Evolutionary conservation across 1,284 basidiomycete species (phyloP).

Genomic region (Coriolopsis trogii): DNA sequence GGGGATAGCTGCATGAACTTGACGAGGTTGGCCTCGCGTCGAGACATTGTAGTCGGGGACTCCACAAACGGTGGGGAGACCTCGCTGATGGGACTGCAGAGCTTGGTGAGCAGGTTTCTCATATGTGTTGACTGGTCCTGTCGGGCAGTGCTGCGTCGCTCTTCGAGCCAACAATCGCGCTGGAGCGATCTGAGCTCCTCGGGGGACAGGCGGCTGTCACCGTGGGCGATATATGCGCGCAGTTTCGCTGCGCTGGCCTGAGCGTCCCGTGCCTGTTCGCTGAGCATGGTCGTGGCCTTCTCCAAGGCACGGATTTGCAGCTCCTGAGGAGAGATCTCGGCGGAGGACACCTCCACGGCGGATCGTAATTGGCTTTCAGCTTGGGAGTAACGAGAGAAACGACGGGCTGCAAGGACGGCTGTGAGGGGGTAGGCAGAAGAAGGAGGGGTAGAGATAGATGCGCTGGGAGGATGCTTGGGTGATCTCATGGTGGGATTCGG

Average conservation of each 20-base stretch:
- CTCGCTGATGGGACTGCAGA: conserved; percentile 15
- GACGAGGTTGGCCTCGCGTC: conserved; percentile 22
- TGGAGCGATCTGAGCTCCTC: conserved; percentile 40
- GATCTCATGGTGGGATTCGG: conserved; percentile 28
- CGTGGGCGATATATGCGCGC: conserved; percentile 37
- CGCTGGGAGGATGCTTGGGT: conserved; percentile 4
- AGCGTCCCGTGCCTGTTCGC: conserved; percentile 48
- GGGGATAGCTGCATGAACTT: conserved; percentile 26
- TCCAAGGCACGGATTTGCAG: conserved; percentile 50
- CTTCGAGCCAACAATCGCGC: conserved; percentile 53
- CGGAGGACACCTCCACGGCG: conserved; percentile 33
- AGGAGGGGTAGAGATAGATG: neutral
- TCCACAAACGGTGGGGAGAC: neutral
- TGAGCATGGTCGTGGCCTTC: conserved; percentile 44
- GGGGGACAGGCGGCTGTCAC: conserved; percentile 32
- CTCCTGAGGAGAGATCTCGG: conserved; percentile 40
- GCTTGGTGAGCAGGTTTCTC: conserved; percentile 15
- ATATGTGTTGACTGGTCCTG: conserved; percentile 35
- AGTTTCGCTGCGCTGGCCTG: conserved; percentile 44
- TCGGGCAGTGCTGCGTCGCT: conserved; percentile 42
- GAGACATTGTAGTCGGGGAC: conserved; percentile 11
- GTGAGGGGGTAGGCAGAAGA: conserved; percentile 6
- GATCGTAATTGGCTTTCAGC: conserved; percentile 43
- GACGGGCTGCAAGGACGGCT: conserved; percentile 11
- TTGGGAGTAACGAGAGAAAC: conserved; percentile 39